Percentiles rank a stretch among this genome's conserved stretches.
These are phyloP conservation scores for Termitomyces heimii DNA, from an alignment of 768 basidiomycete species.

Conservation along the genomic window DNA sequence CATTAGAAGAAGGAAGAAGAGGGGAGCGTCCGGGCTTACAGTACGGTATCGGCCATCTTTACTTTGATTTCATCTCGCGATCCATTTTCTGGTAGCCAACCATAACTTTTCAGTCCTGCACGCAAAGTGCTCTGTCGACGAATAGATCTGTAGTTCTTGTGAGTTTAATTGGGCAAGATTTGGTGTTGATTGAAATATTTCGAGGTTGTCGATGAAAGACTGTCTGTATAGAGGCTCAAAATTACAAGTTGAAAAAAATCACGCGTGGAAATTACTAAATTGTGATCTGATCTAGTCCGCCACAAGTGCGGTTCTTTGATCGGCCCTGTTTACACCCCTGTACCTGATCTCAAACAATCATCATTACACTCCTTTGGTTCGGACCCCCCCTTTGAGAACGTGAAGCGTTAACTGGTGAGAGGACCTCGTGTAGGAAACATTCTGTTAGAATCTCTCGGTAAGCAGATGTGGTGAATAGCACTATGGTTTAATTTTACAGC, in stretches of 20 bases:
- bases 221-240: not conserved
- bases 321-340: constrained; percentile 10
- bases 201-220: not conserved
- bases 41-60: not conserved
- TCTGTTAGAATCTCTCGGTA: constrained; percentile 13
- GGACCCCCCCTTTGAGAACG: constrained; percentile 6
- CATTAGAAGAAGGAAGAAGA: not conserved
- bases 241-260: not conserved
- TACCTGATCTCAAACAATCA: constrained; percentile 10
- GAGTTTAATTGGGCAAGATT: not conserved
- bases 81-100: not conserved
- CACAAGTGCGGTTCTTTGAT: constrained; percentile 6
- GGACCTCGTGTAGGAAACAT: constrained; percentile 7
- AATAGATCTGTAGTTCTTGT: not conserved
- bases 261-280: not conserved
- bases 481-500: constrained; percentile 8
- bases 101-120: not conserved
- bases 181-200: not conserved
- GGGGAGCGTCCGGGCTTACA: not conserved
- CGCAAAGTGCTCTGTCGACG: not conserved
- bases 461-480: constrained; percentile 11
- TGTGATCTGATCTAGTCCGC: constrained; percentile 6
- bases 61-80: not conserved
- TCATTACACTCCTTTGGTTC: constrained; percentile 6
- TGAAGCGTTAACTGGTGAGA: constrained; percentile 4